Conservation (phyloP, 2,329 filamentous ascomycete species). For the Paramyrothecium sp. region DNA sequence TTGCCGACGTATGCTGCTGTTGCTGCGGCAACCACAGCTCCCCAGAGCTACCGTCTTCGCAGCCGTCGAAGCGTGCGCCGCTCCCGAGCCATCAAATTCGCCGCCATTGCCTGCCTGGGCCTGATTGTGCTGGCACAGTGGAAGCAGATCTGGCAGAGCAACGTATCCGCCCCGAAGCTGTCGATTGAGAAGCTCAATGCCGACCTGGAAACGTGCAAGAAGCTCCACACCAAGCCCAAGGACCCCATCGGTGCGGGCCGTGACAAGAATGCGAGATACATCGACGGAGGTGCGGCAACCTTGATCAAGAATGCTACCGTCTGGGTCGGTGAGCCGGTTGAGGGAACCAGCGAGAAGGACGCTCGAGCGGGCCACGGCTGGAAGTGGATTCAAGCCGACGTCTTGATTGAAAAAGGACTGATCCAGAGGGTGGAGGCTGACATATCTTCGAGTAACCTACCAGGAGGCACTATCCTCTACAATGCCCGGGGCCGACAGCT, state of each 20-base stretch:
- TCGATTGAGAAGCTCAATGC: slow-evolving; percentile 51
- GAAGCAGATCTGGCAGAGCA: slow-evolving; percentile 34
- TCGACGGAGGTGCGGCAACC: slow-evolving; percentile 57
- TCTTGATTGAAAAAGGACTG: slow-evolving; percentile 60
- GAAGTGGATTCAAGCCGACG: slow-evolving; percentile 58
- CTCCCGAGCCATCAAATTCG: slow-evolving; percentile 40
- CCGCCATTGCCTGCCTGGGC: slow-evolving; percentile 44
- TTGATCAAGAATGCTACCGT: slow-evolving; percentile 66
- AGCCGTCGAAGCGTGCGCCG: slow-evolving; percentile 33
- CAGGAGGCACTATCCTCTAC: slow-evolving; percentile 48
- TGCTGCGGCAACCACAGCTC: slow-evolving; percentile 19
- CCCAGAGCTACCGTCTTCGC: slow-evolving; percentile 13
- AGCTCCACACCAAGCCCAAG: slow-evolving; percentile 51
- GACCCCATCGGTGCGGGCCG: slow-evolving; percentile 57
- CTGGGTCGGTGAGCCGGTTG: slow-evolving; percentile 61
- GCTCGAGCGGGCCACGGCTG: slow-evolving; percentile 58
- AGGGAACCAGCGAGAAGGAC: slow-evolving; percentile 49
- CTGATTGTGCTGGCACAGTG: slow-evolving; percentile 52
- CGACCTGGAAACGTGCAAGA: slow-evolving; percentile 55
- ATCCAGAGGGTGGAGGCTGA: slow-evolving; percentile 51
- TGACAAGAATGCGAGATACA: slow-evolving; percentile 58
- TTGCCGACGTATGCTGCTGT: slow-evolving; percentile 44
- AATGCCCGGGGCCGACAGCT: slow-evolving; percentile 60
- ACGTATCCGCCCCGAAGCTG: slow-evolving; percentile 32
- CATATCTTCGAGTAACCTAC: slow-evolving; percentile 41